Evolutionary conservation across 2,329 filamentous ascomycete genomes (phyloP).

Genomic region (Trichoderma brevicompactum): DNA sequence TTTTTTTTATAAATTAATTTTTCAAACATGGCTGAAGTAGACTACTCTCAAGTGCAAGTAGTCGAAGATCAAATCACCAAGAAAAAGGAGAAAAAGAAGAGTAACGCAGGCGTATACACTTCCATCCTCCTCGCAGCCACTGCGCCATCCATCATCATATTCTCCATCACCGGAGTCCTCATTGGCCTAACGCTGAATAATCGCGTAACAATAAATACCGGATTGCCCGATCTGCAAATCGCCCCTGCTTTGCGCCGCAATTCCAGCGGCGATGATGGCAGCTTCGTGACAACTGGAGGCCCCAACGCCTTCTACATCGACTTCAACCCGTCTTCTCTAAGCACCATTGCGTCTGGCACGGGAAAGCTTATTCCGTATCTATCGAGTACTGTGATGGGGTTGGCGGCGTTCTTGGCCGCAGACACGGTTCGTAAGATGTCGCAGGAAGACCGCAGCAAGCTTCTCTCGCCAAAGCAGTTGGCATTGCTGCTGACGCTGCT

Average conservation of each 20-base stretch:
- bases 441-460: neutral
- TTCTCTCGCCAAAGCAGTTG: neutral
- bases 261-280: neutral
- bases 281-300: neutral
- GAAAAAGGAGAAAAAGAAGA: slow-evolving; percentile 4
- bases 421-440: neutral
- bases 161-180: neutral
- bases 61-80: neutral
- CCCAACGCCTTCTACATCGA: neutral
- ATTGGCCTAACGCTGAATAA: neutral
- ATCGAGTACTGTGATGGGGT: neutral
- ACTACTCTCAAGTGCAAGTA: no score
- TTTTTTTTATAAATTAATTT: no score
- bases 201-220: neutral
- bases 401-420: slow-evolving; percentile 4
- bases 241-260: neutral
- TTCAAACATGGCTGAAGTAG: no score
- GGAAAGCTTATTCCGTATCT: neutral
- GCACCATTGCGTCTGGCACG: neutral
- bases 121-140: neutral
- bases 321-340: slow-evolving; percentile 10
- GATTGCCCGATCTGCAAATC: neutral
- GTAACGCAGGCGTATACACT: neutral
- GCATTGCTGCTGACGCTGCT: neutral
- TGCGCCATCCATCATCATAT: neutral